Percentiles rank a stretch among this genome's conserved stretches.
Conservation (phyloP, 768 basidiomycete species). For the Sarcodon aspratus region DNA sequence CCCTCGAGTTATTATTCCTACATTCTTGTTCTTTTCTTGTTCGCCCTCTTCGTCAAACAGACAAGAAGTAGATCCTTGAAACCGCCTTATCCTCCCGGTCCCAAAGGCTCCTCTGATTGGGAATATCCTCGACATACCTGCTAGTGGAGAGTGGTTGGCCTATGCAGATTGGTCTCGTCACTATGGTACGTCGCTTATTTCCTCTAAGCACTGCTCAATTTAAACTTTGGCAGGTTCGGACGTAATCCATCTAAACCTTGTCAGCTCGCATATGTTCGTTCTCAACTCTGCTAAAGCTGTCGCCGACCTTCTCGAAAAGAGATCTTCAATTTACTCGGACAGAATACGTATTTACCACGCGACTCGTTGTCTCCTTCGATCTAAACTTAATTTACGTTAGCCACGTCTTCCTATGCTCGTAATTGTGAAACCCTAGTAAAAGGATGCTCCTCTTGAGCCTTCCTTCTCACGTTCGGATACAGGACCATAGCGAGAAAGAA, state of each 20-base stretch:
- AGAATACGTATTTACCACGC: background rate
- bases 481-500: slow-evolving; percentile 29
- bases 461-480: slow-evolving; percentile 22
- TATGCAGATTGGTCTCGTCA: slow-evolving; percentile 2
- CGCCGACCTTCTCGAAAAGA: slow-evolving; percentile 12
- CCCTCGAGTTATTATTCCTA: no score
- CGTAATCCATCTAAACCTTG: slow-evolving; percentile 7
- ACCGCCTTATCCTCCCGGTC: slow-evolving; percentile 5
- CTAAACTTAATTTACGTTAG: background rate
- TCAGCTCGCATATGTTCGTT: slow-evolving; percentile 7
- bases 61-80: no score
- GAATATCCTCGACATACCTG: slow-evolving; percentile 7
- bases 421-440: slow-evolving; percentile 7
- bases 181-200: slow-evolving; percentile 6
- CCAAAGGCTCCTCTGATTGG: slow-evolving; percentile 5
- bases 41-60: no score
- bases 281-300: slow-evolving; percentile 4
- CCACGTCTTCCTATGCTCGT: slow-evolving; percentile 3
- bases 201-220: background rate
- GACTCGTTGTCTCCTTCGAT: background rate
- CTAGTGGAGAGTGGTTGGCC: background rate
- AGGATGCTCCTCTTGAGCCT: slow-evolving; percentile 29
- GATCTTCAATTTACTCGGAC: slow-evolving; percentile 12
- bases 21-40: no score
- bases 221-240: background rate